Evolutionary conservation across 1,284 basidiomycete genomes (phyloP).

Genomic region (Pyrrhoderma lamaoense): DNA sequence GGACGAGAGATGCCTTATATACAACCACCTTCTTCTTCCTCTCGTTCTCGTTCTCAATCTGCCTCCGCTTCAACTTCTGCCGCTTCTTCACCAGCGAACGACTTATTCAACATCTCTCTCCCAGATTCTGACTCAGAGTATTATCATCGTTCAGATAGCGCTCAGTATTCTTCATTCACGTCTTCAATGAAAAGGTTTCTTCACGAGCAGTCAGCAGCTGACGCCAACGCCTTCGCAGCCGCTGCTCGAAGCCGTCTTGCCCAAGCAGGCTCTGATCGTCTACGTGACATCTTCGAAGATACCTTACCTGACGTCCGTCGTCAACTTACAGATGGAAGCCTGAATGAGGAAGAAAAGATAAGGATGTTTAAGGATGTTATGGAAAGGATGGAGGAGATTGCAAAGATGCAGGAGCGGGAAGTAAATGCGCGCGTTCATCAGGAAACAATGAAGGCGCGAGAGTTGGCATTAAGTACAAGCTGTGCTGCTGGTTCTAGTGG

Average conservation of each 20-base stretch:
- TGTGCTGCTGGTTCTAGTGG: not conserved
- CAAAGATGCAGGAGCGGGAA: conserved; percentile 12
- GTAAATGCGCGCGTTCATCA: conserved; percentile 9
- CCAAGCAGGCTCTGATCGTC: conserved; percentile 8
- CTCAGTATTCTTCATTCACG: not conserved
- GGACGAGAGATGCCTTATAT: too few species aligned
- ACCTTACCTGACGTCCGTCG: conserved; percentile 5
- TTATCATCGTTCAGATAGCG: not conserved
- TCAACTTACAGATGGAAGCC: not conserved
- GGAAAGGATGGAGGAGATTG: conserved; percentile 11
- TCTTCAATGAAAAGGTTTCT: too few species aligned
- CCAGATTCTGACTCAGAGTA: conserved; percentile 4
- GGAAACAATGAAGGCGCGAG: conserved; percentile 11
- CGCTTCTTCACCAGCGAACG: conserved; percentile 14
- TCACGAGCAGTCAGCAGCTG: not conserved
- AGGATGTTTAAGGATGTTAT: conserved; percentile 10
- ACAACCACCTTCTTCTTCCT: not conserved
- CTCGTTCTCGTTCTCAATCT: not conserved
- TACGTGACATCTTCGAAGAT: conserved; percentile 12
- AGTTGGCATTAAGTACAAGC: not conserved
- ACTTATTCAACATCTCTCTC: conserved; percentile 16
- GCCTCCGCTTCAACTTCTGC: conserved; percentile 6
- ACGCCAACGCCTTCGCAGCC: not conserved
- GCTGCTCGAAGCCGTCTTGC: conserved; percentile 7
- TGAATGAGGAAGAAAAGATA: conserved; percentile 1